Conservation (phyloP, 805 yeast species). For the Huiozyma sinensis region DNA sequence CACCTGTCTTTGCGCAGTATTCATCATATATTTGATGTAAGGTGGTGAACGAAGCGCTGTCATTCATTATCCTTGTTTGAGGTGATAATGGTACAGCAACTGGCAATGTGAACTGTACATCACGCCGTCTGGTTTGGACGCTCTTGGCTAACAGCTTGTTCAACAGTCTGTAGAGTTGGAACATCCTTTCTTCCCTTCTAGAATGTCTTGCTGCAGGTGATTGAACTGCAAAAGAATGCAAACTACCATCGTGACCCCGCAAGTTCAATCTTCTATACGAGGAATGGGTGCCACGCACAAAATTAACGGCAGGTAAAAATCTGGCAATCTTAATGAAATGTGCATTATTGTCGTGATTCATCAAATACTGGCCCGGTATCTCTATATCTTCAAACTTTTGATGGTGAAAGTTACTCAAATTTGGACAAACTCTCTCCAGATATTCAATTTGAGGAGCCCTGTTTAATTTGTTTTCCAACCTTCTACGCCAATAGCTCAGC, state of each 20-base stretch:
- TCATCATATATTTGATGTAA: constrained; percentile 82
- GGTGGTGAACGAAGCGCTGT: constrained; percentile 57
- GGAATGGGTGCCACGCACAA: constrained; percentile 81
- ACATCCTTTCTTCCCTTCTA: constrained; percentile 88
- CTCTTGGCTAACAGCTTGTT: constrained; percentile 69
- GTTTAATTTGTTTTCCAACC: constrained; percentile 85
- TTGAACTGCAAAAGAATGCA: constrained; percentile 91
- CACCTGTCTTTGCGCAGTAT: constrained; percentile 61
- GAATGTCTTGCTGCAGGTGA: constrained; percentile 97
- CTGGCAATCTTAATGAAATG: constrained; percentile 91
- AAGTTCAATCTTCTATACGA: constrained; percentile 84
- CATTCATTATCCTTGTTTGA: constrained; percentile 85
- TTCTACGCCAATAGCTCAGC: constrained; percentile 83
- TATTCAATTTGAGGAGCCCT: constrained; percentile 70
- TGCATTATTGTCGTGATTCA: constrained; percentile 77
- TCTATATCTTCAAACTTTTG: constrained; percentile 97
- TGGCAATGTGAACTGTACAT: constrained; percentile 78
- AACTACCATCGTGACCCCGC: constrained; percentile 86
- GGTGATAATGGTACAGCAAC: constrained; percentile 90
- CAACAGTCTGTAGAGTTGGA: constrained; percentile 83
- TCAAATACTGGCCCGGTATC: constrained; percentile 90
- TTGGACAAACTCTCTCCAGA: constrained; percentile 86
- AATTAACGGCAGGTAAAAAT: constrained; percentile 78
- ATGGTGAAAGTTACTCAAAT: constrained; percentile 92
- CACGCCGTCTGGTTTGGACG: constrained; percentile 81